A percentile compares a stretch with the other conserved stretches of the same genome.
phyloP scores from a whole-genome alignment of 768 basidiomycete genomes.

The Leccinum aurantiacum region DNA sequence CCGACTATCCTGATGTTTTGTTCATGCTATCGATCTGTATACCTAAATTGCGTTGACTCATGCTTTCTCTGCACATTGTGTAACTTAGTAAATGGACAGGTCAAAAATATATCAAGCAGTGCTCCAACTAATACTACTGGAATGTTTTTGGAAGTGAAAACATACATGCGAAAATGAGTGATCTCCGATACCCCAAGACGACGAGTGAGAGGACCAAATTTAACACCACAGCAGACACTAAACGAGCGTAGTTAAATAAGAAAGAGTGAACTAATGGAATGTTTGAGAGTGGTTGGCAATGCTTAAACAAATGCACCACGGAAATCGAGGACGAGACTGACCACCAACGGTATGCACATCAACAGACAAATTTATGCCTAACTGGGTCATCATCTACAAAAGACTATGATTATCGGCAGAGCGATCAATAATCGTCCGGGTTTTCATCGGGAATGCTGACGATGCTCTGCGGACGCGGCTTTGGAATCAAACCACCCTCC shows the following conservation, averaged over 20 bases:
- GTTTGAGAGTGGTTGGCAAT: constrained; percentile 1
- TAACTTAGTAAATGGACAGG: neutral
- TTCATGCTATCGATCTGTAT: constrained; percentile 11
- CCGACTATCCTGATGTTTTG: neutral
- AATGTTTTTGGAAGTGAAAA: constrained; percentile 9
- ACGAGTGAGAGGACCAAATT: constrained; percentile 17
- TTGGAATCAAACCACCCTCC: constrained; percentile 41
- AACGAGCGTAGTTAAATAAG: constrained; percentile 32
- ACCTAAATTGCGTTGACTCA: neutral
- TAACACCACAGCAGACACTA: constrained; percentile 28
- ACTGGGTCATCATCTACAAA: constrained; percentile 27
- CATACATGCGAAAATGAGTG: constrained; percentile 11
- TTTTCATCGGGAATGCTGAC: constrained; percentile 54
- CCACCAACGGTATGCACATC: constrained; percentile 26
- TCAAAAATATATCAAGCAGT: constrained; percentile 17
- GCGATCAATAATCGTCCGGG: constrained; percentile 48
- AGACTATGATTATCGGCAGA: constrained; percentile 1
- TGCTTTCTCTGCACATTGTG: neutral
- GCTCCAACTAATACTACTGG: constrained; percentile 13
- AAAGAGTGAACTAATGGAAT: constrained; percentile 25
- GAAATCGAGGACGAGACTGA: constrained; percentile 3
- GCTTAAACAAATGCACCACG: neutral
- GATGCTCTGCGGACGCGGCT: constrained; percentile 43
- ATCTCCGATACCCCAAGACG: constrained; percentile 7
- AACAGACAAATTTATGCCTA: constrained; percentile 24